Percentiles rank a stretch among this genome's conserved stretches.
Conservation (phyloP, 2,329 filamentous ascomycete genomes). For the Aspergillus novoparasiticus region DNA sequence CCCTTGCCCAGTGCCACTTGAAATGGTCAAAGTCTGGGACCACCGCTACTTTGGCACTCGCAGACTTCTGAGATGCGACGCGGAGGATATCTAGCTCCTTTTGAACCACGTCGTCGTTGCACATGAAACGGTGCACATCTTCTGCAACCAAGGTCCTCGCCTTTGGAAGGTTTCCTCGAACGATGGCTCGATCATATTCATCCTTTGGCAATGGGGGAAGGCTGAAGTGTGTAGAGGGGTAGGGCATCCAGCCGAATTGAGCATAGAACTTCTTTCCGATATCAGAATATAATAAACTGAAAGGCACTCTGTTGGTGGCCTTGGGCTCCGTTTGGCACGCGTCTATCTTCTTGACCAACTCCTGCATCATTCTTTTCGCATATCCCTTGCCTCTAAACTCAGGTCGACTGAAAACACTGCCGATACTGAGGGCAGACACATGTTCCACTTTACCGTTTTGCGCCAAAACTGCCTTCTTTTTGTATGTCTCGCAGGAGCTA, state of each 20-base stretch:
- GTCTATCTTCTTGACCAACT: conserved; percentile 60
- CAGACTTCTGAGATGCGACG: conserved; percentile 41
- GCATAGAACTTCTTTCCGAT: conserved; percentile 84
- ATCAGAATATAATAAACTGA: conserved; percentile 83
- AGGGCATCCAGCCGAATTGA: conserved; percentile 73
- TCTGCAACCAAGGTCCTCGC: conserved; percentile 35
- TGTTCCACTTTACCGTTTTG: conserved; percentile 60
- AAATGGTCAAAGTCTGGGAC: conserved; percentile 69
- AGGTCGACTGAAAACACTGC: conserved; percentile 74
- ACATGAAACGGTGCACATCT: conserved; percentile 49
- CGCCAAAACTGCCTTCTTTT: conserved; percentile 44
- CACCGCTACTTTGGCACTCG: conserved; percentile 63
- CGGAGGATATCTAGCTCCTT: conserved; percentile 67
- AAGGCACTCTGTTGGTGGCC: conserved; percentile 51
- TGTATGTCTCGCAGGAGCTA: conserved; percentile 60
- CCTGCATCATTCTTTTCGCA: conserved; percentile 72
- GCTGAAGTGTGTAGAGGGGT: conserved; percentile 71
- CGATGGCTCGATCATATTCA: conserved; percentile 18
- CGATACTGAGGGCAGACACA: conserved; percentile 68
- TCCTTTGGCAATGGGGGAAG: conserved; percentile 52
- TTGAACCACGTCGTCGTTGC: conserved; percentile 63
- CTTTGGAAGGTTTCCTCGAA: conserved; percentile 29
- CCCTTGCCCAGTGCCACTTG: conserved; percentile 77
- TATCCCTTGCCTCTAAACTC: conserved; percentile 73
- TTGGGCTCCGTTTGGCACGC: conserved; percentile 54